phyloP scores from a whole-genome alignment of 2,329 filamentous ascomycete genomes.

The Cordyceps pruinosa region DNA sequence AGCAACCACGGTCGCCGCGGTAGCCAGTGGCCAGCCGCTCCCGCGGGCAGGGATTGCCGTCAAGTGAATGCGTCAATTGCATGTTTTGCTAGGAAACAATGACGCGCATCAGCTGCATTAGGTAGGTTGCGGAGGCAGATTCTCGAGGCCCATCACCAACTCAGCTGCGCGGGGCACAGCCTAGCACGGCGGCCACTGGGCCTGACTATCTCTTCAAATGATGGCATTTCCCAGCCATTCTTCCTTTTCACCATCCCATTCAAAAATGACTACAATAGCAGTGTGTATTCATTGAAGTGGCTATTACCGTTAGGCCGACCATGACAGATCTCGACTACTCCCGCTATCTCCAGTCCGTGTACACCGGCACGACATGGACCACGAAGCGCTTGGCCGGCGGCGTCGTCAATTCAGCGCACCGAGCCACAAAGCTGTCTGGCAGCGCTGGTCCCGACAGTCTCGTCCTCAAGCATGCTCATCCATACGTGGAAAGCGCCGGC shows the following conservation, averaged over 20 bases:
- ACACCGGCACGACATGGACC: slow-evolving; percentile 12
- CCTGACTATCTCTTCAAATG: not conserved
- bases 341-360: slow-evolving; percentile 12
- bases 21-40: too few species aligned
- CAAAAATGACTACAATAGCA: too few species aligned
- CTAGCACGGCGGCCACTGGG: not conserved
- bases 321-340: slow-evolving; percentile 7
- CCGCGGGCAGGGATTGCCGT: not conserved
- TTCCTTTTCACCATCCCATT: not conserved
- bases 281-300: too few species aligned
- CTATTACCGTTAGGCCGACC: not conserved
- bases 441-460: slow-evolving; percentile 11
- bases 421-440: slow-evolving; percentile 12
- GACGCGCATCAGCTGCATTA: not conserved
- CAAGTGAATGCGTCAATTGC: too few species aligned
- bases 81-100: not conserved
- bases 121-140: too few species aligned
- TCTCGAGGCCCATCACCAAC: not conserved
- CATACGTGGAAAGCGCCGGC: slow-evolving; percentile 15
- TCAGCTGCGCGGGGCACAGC: not conserved
- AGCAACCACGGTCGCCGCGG: too few species aligned
- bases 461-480: slow-evolving; percentile 17
- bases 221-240: not conserved
- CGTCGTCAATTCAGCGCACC: slow-evolving; percentile 16
- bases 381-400: slow-evolving; percentile 14